Evolutionary conservation across 306 rosid genomes (phyloP).

Genomic region (Lablab purpureus): DNA sequence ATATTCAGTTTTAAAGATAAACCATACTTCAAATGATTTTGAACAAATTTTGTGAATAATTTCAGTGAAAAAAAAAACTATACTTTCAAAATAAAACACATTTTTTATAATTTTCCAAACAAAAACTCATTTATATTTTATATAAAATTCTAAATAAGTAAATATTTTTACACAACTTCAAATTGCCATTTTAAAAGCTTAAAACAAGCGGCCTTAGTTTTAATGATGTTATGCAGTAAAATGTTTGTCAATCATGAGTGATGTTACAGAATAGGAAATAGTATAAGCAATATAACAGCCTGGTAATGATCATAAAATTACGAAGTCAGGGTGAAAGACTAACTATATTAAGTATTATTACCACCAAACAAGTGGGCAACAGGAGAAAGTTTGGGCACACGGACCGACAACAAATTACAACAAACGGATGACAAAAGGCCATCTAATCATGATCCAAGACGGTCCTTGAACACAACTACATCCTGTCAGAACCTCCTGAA

Average conservation of each 20-base stretch:
- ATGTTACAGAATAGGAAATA: background rate
- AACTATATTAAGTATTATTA: background rate
- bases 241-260: background rate
- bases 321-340: background rate
- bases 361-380: background rate
- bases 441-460: slow-evolving; percentile 39
- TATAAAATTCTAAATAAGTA: background rate
- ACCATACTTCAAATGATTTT: background rate
- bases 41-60: background rate
- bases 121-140: background rate
- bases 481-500: slow-evolving; percentile 18
- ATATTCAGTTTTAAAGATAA: background rate
- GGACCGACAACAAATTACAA: slow-evolving; percentile 24
- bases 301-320: background rate
- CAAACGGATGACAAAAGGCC: slow-evolving; percentile 18
- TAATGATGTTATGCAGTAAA: background rate
- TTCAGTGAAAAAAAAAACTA: background rate
- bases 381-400: background rate
- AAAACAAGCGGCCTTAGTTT: background rate
- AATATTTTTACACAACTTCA: background rate
- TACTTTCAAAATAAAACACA: background rate
- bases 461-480: slow-evolving; percentile 13
- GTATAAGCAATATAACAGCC: background rate
- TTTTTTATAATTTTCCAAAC: background rate
- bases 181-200: background rate